Base-by-base conservation (phyloP, 225 moss, liverwort and hornwort genomes). In the Marchantia paleacea region DNA sequence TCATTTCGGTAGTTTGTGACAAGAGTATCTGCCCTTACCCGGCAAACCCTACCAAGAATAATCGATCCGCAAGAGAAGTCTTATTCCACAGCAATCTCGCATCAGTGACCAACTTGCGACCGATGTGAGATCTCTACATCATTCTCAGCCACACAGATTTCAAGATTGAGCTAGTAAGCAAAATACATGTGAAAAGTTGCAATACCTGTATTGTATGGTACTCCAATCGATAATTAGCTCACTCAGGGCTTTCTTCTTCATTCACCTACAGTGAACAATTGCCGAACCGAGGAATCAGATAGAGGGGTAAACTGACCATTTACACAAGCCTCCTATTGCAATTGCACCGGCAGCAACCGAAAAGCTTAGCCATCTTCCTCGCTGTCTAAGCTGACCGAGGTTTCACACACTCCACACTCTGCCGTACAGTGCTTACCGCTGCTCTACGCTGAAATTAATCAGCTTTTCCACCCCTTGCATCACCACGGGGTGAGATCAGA, bases 381-480 rank as follows among this genome's bases (percentile, higher is more conserved):
- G 24, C 10, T 52, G 50, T 10, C 12, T 8, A 51, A n/a, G 50
- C 51, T 72, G 66, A 72, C 31, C 28, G 31, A 70, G 70, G 48
- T 47, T 49, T 16, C 19, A n/a, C 20, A 51, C 9, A 58, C 18
- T 58, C 20, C 58, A 58, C 58, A 16, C 9, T 16, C 60, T 18
- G 28, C 31, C 60, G 18, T 58, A 61, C 18, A 58, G 58, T 39
- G 60, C 60, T 76, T 60, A 61, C 75, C 75, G 10, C 58, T 29
- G 31, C 75, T 60, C 75, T 76, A 60, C 10, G 39, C 39, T 76
- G 75, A 60, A 76, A 30, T 76, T 76, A 19, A 52, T 73, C 75
- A 76, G 55, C 55, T 76, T 76, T 60, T 60, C 58, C 8, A 76
- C 30, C 39, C 58, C 75, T 30, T 29, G 22, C 39, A 76, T 60